Evolutionary conservation across 1,284 basidiomycete genomes (phyloP).

Genomic region (Polyporus tsugae): DNA sequence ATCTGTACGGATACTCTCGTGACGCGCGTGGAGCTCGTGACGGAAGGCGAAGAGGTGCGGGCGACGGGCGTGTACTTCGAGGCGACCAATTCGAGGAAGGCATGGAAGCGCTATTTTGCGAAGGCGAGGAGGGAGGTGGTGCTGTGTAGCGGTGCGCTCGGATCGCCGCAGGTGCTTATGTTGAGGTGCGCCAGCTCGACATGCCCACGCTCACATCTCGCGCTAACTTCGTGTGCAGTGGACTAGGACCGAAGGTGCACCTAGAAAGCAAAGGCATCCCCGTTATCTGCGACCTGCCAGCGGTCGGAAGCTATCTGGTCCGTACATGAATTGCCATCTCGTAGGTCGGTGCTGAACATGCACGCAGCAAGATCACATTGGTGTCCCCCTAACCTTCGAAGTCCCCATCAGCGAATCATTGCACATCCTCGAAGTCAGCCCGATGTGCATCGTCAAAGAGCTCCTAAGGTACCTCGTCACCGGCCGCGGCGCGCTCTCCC

Average conservation of each 20-base stretch:
- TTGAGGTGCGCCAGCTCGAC: conserved; percentile 37
- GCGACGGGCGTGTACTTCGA: conserved; percentile 30
- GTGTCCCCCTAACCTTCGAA: conserved; percentile 40
- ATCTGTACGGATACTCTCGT: conserved; percentile 42
- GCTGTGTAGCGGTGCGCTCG: conserved; percentile 44
- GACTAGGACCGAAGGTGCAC: conserved; percentile 43
- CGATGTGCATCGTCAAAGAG: conserved; percentile 36
- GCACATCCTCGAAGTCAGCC: conserved; percentile 28
- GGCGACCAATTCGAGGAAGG: conserved; percentile 13
- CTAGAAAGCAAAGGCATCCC: conserved; percentile 40
- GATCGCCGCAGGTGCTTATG: conserved; percentile 44
- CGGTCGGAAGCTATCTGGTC: conserved; percentile 39
- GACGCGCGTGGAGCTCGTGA: conserved; percentile 21
- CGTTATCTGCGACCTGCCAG: conserved; percentile 43
- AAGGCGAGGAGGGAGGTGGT: conserved; percentile 42
- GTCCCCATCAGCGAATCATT: conserved; percentile 41
- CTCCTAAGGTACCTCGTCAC: conserved; percentile 41
- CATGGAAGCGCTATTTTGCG: conserved; percentile 27
- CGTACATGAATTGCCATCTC: neutral
- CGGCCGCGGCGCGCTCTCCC: conserved; percentile 43
- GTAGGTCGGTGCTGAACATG: neutral
- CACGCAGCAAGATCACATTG: conserved; percentile 45
- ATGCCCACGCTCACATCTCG: no score
- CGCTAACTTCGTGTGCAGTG: conserved; percentile 24
- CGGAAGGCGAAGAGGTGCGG: conserved; percentile 14